Conservation (phyloP, 2,329 filamentous ascomycete genomes). For the Scopulariopsis brevicaulis region DNA sequence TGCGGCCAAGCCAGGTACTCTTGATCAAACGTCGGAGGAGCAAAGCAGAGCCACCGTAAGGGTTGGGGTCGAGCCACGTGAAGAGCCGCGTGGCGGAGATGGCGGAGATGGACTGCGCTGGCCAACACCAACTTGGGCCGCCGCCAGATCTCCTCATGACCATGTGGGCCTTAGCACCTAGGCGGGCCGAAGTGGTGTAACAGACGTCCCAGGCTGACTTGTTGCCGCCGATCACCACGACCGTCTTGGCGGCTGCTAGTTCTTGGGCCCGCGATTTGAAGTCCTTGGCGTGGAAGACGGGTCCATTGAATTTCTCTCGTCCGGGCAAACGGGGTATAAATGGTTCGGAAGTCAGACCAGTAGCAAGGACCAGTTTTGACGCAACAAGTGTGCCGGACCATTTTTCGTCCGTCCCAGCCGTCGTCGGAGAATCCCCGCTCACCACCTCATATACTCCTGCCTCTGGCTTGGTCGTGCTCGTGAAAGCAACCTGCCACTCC, state of each 20-base stretch:
- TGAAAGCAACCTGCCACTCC: conserved; percentile 3
- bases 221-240: conserved; percentile 9
- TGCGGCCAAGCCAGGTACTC: conserved; percentile 4
- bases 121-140: conserved; percentile 7
- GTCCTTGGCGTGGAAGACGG: conserved; percentile 10
- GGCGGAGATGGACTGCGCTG: conserved; percentile 4
- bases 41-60: conserved; percentile 2
- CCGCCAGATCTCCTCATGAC: background rate
- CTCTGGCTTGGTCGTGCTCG: background rate
- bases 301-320: conserved; percentile 6
- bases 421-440: too few relatives aligned
- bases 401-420: too few relatives aligned
- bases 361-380: conserved; percentile 8
- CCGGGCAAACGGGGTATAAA: conserved; percentile 5
- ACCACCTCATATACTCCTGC: background rate
- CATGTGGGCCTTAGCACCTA: conserved; percentile 6
- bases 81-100: conserved; percentile 6
- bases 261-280: conserved; percentile 4
- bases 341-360: conserved; percentile 9
- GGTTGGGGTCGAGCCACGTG: conserved; percentile 8
- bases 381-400: conserved; percentile 2
- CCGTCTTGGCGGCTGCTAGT: conserved; percentile 1
- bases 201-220: conserved; percentile 11
- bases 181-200: conserved; percentile 5
- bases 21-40: conserved; percentile 1